Evolutionary conservation across 805 yeast species (phyloP).

Genomic region (Starmerella vaccinii): DNA sequence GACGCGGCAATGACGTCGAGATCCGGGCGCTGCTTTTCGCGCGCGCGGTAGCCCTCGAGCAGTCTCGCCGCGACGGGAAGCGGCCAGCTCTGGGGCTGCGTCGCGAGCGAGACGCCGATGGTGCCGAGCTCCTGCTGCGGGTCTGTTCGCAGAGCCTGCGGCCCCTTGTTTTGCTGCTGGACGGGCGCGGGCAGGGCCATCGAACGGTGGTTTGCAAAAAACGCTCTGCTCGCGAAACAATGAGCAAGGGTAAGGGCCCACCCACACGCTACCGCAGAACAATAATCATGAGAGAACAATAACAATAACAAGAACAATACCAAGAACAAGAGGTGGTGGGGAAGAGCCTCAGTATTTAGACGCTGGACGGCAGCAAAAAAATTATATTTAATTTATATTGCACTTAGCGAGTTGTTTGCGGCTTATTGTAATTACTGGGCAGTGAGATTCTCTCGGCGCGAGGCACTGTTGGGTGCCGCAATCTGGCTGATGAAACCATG

Average conservation of each 20-base stretch:
- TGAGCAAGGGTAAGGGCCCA: neutral
- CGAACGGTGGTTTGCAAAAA: neutral
- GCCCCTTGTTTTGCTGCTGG: slow-evolving; percentile 15
- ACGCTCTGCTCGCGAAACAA: neutral
- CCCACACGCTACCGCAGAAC: no score
- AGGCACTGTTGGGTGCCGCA: no score
- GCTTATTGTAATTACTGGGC: no score
- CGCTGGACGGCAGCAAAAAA: no score
- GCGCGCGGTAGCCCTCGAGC: slow-evolving; percentile 22
- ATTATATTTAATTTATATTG: no score
- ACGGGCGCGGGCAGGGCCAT: slow-evolving; percentile 25
- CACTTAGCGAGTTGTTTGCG: no score
- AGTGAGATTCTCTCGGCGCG: no score
- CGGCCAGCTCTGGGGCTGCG: slow-evolving; percentile 23
- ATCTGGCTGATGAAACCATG: no score
- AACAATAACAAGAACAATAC: no score
- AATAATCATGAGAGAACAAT: no score
- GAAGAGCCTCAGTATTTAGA: no score
- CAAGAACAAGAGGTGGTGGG: no score
- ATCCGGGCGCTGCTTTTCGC: slow-evolving; percentile 23
- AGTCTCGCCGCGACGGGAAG: slow-evolving; percentile 22
- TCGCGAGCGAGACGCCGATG: slow-evolving; percentile 19
- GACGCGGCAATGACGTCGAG: slow-evolving; percentile 21
- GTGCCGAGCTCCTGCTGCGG: slow-evolving; percentile 23
- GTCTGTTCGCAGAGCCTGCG: slow-evolving; percentile 7